Percentiles rank a stretch among this genome's conserved stretches.
phyloP scores from a whole-genome alignment of 2,329 filamentous ascomycete species.

The Amesomyces nigricolor region DNA sequence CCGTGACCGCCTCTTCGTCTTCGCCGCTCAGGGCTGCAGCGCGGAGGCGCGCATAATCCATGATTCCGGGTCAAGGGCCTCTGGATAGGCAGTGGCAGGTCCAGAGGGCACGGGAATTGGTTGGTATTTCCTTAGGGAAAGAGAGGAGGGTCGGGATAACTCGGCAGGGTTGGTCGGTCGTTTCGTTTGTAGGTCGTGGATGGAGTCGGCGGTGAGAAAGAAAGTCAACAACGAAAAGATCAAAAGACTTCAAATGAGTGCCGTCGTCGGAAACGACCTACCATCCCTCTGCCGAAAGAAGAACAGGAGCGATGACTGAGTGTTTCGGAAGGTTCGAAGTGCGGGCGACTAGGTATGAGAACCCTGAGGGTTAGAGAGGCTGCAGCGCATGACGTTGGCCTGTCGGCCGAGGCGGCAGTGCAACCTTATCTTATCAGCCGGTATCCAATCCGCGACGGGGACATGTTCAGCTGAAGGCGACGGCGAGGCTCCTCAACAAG shows the following conservation, averaged over 20 bases:
- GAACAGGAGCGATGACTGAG: background rate
- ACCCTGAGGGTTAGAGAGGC: constrained; percentile 5
- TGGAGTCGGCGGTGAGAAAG: background rate
- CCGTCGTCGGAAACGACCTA: no score
- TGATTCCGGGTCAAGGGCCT: constrained; percentile 29
- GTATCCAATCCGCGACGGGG: background rate
- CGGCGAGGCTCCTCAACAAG: no score
- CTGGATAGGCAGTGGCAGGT: background rate
- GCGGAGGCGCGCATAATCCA: constrained; percentile 72
- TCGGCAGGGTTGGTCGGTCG: no score
- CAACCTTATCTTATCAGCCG: background rate
- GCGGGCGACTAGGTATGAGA: background rate
- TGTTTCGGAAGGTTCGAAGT: background rate
- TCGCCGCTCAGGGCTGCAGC: constrained; percentile 82
- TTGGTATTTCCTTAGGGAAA: no score
- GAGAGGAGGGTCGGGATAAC: background rate
- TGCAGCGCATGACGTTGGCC: background rate
- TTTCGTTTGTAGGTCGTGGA: background rate
- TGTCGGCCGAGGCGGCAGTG: background rate
- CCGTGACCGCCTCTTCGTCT: constrained; percentile 94
- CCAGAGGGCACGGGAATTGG: no score
- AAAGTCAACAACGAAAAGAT: no score
- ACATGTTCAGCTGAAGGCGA: no score
- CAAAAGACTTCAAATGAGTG: no score
- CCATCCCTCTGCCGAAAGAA: no score